phyloP scores from a whole-genome alignment of 129 eudicot species.

The Deinandra increscens region DNA sequence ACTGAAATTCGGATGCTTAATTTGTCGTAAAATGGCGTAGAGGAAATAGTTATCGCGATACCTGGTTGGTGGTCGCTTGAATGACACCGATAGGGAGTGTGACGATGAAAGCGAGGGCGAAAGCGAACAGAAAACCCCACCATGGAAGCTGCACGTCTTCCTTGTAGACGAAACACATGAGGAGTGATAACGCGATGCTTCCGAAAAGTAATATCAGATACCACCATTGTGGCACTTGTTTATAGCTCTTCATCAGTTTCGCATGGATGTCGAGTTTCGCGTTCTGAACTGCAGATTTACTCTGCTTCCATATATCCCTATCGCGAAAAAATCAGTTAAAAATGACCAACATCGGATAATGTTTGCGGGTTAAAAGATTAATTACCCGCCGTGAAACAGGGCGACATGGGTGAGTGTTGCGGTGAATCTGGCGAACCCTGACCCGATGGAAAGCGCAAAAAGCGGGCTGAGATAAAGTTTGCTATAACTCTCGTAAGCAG shows the following conservation, averaged over 20 bases:
- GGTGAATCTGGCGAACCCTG: conserved; percentile 86
- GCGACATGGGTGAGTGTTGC: conserved; percentile 87
- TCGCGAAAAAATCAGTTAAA: background rate
- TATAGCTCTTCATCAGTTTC: conserved; percentile 73
- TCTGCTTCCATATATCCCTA: conserved; percentile 91
- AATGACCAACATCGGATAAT: no score
- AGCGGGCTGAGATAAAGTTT: conserved; percentile 90
- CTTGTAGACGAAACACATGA: conserved; percentile 83
- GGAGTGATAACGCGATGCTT: conserved; percentile 61
- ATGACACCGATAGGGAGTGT: conserved; percentile 95
- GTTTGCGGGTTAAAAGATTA: no score
- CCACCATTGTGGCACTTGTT: conserved; percentile 93
- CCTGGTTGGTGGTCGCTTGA: conserved; percentile 98
- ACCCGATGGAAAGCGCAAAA: conserved; percentile 90
- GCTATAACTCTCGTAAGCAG: conserved; percentile 70
- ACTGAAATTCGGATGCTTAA: background rate
- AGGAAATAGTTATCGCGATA: background rate
- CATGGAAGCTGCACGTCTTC: conserved; percentile 92
- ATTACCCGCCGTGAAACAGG: conserved; percentile 79
- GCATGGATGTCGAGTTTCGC: conserved; percentile 64
- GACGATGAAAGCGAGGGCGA: conserved; percentile 69
- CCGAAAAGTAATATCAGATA: conserved; percentile 54
- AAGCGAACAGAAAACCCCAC: conserved; percentile 95
- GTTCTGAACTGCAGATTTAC: conserved; percentile 70
- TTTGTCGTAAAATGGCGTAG: background rate